Percentiles rank a stretch among this genome's conserved stretches.
Conservation (phyloP, 441 rosid genomes). For the Viola pubescens region DNA sequence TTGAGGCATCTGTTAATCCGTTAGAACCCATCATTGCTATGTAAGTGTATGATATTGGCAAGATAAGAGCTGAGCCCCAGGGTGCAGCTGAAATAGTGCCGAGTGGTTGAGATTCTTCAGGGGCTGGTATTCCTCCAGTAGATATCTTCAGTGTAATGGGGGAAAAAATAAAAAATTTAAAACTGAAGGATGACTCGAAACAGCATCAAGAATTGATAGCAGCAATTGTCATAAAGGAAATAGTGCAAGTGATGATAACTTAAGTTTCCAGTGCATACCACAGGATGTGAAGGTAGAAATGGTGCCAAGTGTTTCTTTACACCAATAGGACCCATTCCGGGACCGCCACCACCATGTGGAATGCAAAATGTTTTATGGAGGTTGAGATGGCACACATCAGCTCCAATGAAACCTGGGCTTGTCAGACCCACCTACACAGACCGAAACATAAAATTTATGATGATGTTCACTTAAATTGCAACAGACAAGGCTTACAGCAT, state of each 20-base stretch:
- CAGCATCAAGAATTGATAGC: conserved; percentile 9
- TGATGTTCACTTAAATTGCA: conserved; percentile 2
- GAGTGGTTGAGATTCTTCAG: conserved; percentile 52
- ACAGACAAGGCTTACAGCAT: not conserved
- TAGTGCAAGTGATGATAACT: not conserved
- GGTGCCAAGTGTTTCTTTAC: conserved; percentile 95
- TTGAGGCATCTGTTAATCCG: conserved; percentile 92
- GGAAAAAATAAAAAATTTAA: conserved; percentile 12
- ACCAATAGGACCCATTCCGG: conserved; percentile 99
- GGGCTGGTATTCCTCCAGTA: conserved; percentile 86
- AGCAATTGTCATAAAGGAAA: not conserved
- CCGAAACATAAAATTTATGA: conserved; percentile 11
- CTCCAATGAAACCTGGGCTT: conserved; percentile 95
- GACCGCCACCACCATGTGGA: conserved; percentile 98
- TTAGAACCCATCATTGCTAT: conserved; percentile 98
- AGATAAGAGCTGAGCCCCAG: conserved; percentile 95
- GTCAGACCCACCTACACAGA: conserved; percentile 82
- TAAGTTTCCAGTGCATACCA: conserved; percentile 42
- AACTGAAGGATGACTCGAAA: conserved; percentile 9
- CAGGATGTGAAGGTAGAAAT: conserved; percentile 90
- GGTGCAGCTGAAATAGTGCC: conserved; percentile 97
- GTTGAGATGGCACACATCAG: conserved; percentile 96
- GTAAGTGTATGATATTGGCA: conserved; percentile 88
- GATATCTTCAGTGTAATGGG: conserved; percentile 37
- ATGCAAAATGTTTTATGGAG: conserved; percentile 97